These are phyloP conservation scores for Sporodiniella umbellata DNA, from an alignment of 371 early-diverging fungal species.

Conservation along the genomic window DNA sequence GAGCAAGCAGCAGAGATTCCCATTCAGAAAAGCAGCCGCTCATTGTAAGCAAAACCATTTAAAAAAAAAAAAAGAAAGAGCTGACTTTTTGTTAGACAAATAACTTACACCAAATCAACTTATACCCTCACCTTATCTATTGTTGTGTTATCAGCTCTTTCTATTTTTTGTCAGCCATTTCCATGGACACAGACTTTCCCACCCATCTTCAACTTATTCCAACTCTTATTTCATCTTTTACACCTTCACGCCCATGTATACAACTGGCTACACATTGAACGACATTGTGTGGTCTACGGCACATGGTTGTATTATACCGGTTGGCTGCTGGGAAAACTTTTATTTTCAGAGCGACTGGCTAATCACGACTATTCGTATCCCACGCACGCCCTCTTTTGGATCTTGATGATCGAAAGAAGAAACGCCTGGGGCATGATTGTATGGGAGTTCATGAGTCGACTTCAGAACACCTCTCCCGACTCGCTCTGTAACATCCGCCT, in stretches of 20 bases:
- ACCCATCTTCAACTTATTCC: conserved; percentile 50
- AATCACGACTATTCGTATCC: conserved; percentile 23
- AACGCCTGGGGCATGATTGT: conserved; percentile 65
- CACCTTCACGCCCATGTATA: conserved; percentile 49
- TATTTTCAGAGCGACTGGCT: conserved; percentile 36
- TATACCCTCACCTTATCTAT: conserved; percentile 38
- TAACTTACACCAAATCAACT: conserved; percentile 36
- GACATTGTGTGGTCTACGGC: conserved; percentile 59
- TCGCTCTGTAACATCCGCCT: conserved; percentile 22
- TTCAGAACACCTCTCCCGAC: conserved; percentile 28
- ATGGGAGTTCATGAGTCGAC: conserved; percentile 56
- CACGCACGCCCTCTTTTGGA: conserved; percentile 41
- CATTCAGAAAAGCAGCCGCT: conserved; percentile 41
- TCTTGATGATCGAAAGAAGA: conserved; percentile 54
- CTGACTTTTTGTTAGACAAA: conserved; percentile 23
- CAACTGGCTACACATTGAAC: conserved; percentile 44
- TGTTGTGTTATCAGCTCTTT: conserved; percentile 40
- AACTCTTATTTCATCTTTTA: conserved; percentile 50
- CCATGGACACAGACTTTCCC: conserved; percentile 52
- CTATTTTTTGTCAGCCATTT: conserved; percentile 35
- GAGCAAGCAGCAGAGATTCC: conserved; percentile 23
- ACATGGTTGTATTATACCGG: conserved; percentile 65
- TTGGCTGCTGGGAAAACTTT: conserved; percentile 50
- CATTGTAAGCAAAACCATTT: conserved; percentile 31
- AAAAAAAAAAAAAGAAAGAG: not conserved